Conservation (phyloP, 768 basidiomycete genomes). For the Tylopilus intermedius region DNA sequence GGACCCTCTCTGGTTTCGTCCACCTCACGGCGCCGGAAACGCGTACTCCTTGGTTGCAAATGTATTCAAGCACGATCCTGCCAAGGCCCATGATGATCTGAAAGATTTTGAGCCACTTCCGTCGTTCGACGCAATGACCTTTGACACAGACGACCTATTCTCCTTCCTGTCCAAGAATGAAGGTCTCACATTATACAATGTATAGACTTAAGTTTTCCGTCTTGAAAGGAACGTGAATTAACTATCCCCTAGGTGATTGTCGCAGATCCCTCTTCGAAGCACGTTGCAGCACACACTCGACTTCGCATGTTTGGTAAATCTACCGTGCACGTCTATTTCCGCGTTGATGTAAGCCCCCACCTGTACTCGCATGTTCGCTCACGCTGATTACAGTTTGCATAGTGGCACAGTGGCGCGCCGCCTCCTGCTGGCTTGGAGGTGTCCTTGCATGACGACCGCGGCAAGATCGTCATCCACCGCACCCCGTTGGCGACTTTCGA, state of each 20-base stretch:
- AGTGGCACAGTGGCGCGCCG: slow-evolving; percentile 3
- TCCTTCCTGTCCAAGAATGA: background rate
- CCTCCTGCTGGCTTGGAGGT: slow-evolving; percentile 1
- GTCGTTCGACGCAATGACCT: background rate
- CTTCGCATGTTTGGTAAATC: slow-evolving; percentile 3
- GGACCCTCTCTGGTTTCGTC: slow-evolving; percentile 5
- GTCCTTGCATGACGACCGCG: slow-evolving; percentile 7
- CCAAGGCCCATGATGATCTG: background rate
- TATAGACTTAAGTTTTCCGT: background rate
- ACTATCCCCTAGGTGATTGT: slow-evolving; percentile 1
- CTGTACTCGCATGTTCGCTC: background rate
- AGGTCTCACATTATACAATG: slow-evolving; percentile 5
- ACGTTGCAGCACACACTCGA: slow-evolving; percentile 7
- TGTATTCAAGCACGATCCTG: background rate
- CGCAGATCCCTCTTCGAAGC: slow-evolving; percentile 7
- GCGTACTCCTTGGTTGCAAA: slow-evolving; percentile 9
- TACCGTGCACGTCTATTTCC: background rate
- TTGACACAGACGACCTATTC: slow-evolving; percentile 1
- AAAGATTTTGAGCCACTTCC: background rate
- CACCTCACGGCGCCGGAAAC: slow-evolving; percentile 1
- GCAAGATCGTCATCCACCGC: background rate
- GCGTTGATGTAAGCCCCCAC: background rate
- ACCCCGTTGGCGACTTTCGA: background rate
- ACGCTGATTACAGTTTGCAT: background rate
- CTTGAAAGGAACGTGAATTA: background rate